Conservation (phyloP, 345 rosid genomes). For the Lepidium didymum region DNA sequence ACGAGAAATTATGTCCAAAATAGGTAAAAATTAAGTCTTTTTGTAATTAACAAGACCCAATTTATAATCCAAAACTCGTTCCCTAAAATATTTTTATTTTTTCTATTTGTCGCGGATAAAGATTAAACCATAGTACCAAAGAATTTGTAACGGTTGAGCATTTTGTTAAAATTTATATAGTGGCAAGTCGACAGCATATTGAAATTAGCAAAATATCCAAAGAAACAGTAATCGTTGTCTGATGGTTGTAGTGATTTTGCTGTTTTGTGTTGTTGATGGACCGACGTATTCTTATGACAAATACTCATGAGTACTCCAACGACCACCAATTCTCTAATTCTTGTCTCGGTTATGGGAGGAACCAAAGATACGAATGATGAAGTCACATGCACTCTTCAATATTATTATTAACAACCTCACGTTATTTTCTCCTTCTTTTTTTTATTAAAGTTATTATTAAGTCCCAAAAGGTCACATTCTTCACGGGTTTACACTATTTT, state of each 20-base stretch:
- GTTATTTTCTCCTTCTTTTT: background rate
- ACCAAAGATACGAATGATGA: conserved; percentile 5
- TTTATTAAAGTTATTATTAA: no score
- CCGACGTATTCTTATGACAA: background rate
- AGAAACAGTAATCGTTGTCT: background rate
- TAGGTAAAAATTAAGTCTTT: no score
- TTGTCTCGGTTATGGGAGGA: background rate
- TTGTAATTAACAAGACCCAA: no score
- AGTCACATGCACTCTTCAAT: conserved; percentile 4
- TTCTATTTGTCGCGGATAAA: no score
- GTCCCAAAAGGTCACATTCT: no score
- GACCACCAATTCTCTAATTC: background rate
- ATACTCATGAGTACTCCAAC: background rate
- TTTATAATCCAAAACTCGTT: no score
- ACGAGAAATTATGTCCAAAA: background rate
- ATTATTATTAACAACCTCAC: background rate
- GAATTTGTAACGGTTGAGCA: background rate
- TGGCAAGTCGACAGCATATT: background rate
- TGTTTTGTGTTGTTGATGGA: background rate
- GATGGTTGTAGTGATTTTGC: background rate
- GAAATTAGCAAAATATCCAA: background rate
- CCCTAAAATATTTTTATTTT: no score
- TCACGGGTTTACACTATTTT: no score
- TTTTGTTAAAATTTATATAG: background rate
- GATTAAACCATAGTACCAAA: no score